These are phyloP conservation scores for Nigrospora sphaerica DNA, from an alignment of 2,329 filamentous ascomycete species.

Conservation along the genomic window DNA sequence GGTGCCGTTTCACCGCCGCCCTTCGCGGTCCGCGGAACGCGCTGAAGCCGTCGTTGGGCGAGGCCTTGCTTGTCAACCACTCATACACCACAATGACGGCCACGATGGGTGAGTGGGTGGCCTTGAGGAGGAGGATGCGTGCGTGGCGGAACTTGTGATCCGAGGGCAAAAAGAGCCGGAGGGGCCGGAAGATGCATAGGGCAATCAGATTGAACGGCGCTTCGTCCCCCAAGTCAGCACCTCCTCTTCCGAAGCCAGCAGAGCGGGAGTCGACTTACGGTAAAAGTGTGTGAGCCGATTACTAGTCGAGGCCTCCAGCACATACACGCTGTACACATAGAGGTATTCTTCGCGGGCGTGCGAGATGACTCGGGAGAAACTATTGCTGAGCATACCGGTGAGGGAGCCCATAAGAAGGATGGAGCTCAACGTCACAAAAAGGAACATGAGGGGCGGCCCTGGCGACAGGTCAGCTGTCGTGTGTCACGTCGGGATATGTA, in stretches of 20 bases:
- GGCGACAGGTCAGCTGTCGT: background rate
- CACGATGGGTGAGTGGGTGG: constrained; percentile 62
- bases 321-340: constrained; percentile 64
- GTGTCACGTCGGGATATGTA: constrained; percentile 6
- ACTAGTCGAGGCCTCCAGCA: constrained; percentile 59
- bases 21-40: constrained; percentile 39
- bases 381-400: constrained; percentile 73
- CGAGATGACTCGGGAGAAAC: constrained; percentile 57
- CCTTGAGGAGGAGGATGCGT: constrained; percentile 55
- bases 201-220: constrained; percentile 68
- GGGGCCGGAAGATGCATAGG: constrained; percentile 62
- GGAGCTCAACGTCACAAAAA: constrained; percentile 72
- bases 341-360: constrained; percentile 70
- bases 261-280: constrained; percentile 22
- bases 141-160: constrained; percentile 55
- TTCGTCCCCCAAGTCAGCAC: constrained; percentile 2
- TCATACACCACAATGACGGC: constrained; percentile 64
- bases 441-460: constrained; percentile 55
- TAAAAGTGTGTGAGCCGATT: constrained; percentile 65
- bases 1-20: constrained; percentile 13
- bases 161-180: constrained; percentile 60
- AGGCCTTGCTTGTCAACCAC: constrained; percentile 32
- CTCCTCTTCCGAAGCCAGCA: background rate
- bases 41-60: constrained; percentile 33
- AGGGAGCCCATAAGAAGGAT: constrained; percentile 73